Conservation (phyloP, 1,139 yeast genomes). For the Pichia cactophila region DNA sequence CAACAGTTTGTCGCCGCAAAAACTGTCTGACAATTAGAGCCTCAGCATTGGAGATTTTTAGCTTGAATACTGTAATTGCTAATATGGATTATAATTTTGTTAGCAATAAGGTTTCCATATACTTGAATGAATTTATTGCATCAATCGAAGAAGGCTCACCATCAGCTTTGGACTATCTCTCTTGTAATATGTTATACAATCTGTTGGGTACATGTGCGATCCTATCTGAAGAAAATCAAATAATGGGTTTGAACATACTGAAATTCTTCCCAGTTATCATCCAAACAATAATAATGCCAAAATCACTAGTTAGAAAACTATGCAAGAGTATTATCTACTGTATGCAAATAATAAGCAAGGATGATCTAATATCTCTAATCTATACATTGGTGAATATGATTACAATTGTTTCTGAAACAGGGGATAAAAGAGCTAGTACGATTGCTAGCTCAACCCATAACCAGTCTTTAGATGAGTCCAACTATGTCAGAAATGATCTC, state of each 20-base stretch:
- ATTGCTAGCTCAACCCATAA: constrained; percentile 7
- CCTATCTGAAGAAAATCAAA: constrained; percentile 40
- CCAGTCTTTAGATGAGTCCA: constrained; percentile 17
- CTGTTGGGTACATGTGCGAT: constrained; percentile 43
- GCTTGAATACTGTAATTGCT: constrained; percentile 31
- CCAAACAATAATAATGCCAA: constrained; percentile 21
- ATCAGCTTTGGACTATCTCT: constrained; percentile 21
- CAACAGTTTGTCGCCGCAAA: constrained; percentile 24
- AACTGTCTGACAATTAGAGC: constrained; percentile 38
- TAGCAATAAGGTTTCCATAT: constrained; percentile 29
- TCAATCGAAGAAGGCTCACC: constrained; percentile 19
- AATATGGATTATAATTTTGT: constrained; percentile 30
- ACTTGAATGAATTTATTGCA: constrained; percentile 18
- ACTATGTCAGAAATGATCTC: constrained; percentile 15
- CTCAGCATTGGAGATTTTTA: constrained; percentile 35
- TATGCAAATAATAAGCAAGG: constrained; percentile 53
- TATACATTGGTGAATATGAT: constrained; percentile 76
- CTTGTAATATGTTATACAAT: constrained; percentile 36
- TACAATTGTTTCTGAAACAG: constrained; percentile 39
- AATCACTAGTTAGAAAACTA: constrained; percentile 18
- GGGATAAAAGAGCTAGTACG: background rate
- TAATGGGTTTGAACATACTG: constrained; percentile 41
- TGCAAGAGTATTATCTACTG: constrained; percentile 28
- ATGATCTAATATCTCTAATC: constrained; percentile 77
- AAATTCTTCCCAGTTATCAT: constrained; percentile 39